These are phyloP conservation scores for Penicillium expansum DNA, from an alignment of 2,329 filamentous ascomycete genomes.

Conservation along the genomic window DNA sequence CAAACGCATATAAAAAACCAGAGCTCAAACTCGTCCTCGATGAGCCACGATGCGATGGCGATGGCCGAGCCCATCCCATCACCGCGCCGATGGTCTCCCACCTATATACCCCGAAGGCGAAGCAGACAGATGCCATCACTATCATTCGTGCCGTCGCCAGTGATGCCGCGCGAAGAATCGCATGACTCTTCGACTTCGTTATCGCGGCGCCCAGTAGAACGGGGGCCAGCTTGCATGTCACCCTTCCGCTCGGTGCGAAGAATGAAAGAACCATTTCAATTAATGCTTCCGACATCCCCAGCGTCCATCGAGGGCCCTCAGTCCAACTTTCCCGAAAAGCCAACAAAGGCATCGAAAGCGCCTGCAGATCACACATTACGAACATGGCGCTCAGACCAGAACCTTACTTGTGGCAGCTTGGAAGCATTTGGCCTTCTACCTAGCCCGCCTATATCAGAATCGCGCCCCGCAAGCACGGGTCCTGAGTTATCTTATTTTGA, in stretches of 20 bases:
- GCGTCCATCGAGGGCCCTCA: conserved; percentile 27
- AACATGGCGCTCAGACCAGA: conserved; percentile 39
- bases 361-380: conserved; percentile 30
- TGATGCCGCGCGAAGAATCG: conserved; percentile 28
- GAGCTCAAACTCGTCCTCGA: conserved; percentile 17
- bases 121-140: conserved; percentile 35
- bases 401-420: conserved; percentile 31
- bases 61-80: conserved; percentile 21
- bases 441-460: conserved; percentile 39
- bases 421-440: conserved; percentile 37
- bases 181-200: conserved; percentile 29
- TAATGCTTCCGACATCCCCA: conserved; percentile 37
- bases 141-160: conserved; percentile 36
- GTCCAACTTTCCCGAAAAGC: conserved; percentile 18
- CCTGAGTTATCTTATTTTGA: conserved; percentile 31
- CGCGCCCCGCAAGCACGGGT: conserved; percentile 25
- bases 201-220: conserved; percentile 27
- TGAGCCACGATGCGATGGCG: conserved; percentile 19
- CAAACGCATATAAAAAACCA: conserved; percentile 25
- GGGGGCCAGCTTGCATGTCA: conserved; percentile 29
- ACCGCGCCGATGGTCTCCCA: conserved; percentile 27
- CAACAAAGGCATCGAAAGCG: conserved; percentile 17
- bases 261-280: conserved; percentile 42
- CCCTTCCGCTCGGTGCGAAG: conserved; percentile 41
- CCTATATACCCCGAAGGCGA: conserved; percentile 30